Evolutionary conservation across 2,329 filamentous ascomycete genomes (phyloP).

Genomic region (Chaetomium sp.): DNA sequence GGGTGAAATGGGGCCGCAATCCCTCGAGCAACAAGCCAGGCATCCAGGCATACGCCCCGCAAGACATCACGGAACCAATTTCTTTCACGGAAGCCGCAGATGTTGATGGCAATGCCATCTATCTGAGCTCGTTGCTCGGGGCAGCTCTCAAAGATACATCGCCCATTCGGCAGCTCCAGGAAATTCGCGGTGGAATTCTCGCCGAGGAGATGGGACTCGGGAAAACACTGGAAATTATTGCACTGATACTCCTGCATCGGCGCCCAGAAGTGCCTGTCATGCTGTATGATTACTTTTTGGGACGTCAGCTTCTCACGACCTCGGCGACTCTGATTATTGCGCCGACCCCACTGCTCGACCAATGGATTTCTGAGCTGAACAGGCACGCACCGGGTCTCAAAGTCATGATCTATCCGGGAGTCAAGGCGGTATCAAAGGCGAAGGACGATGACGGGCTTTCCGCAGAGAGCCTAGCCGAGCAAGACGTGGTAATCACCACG

Average conservation of each 20-base stretch:
- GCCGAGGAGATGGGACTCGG: constrained; percentile 80
- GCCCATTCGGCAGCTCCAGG: constrained; percentile 38
- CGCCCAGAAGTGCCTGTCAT: constrained; percentile 28
- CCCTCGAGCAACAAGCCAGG: constrained; percentile 11
- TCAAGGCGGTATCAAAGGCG: constrained; percentile 31
- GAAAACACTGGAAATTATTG: constrained; percentile 71
- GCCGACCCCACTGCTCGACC: constrained; percentile 48
- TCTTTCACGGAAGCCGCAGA: constrained; percentile 43
- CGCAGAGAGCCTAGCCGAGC: constrained; percentile 39
- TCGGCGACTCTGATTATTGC: constrained; percentile 57
- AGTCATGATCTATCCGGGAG: constrained; percentile 52
- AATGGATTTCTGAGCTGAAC: constrained; percentile 56
- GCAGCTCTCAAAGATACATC: constrained; percentile 45
- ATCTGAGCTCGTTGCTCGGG: constrained; percentile 55
- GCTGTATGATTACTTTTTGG: constrained; percentile 35
- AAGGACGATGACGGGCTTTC: constrained; percentile 34
- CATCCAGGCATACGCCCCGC: constrained; percentile 24
- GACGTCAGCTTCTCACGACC: constrained; percentile 40
- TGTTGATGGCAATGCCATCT: constrained; percentile 33
- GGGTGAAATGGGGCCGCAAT: constrained; percentile 41
- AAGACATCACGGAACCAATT: constrained; percentile 26
- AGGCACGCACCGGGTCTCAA: constrained; percentile 52
- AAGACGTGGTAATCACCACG: constrained; percentile 58
- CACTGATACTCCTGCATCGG: constrained; percentile 59
- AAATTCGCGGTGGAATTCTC: constrained; percentile 57